Conservation (phyloP, 106 monocot species). For the Dioscorea alata region DNA sequence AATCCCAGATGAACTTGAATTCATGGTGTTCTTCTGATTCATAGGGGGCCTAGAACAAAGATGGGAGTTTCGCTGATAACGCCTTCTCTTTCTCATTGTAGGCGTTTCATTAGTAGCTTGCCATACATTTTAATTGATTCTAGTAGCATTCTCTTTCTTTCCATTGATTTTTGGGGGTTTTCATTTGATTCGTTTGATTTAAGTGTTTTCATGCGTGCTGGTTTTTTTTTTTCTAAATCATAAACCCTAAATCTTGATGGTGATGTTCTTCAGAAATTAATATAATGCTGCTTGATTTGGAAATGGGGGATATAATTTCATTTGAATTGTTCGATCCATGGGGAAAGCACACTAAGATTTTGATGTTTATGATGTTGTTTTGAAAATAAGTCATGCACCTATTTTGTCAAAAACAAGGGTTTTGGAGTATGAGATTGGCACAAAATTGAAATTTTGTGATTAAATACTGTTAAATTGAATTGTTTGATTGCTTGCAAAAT, state of each 20-base stretch:
- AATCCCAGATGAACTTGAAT: background rate
- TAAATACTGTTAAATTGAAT: too few species aligned
- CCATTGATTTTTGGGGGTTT: background rate
- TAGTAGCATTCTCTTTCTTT: background rate
- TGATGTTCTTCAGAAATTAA: background rate
- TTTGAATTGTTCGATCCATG: too few species aligned
- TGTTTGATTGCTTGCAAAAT: too few species aligned
- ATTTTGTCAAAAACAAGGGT: too few species aligned
- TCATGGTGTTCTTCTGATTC: conserved; percentile 1
- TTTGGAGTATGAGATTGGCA: too few species aligned
- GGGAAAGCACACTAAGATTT: too few species aligned
- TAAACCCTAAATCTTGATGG: background rate
- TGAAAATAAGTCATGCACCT: too few species aligned
- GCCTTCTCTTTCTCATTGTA: background rate
- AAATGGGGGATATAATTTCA: too few species aligned
- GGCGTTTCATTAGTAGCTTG: background rate
- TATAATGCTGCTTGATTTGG: background rate
- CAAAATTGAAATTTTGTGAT: too few species aligned
- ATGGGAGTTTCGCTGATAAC: background rate
- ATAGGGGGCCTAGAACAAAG: background rate
- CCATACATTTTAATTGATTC: background rate
- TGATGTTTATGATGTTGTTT: too few species aligned
- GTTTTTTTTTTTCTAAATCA: background rate
- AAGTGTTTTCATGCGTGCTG: too few species aligned
- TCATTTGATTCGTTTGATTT: background rate